Base-by-base conservation (phyloP, 495 filamentous ascomycete species). In the Acidiella bohemica region DNA sequence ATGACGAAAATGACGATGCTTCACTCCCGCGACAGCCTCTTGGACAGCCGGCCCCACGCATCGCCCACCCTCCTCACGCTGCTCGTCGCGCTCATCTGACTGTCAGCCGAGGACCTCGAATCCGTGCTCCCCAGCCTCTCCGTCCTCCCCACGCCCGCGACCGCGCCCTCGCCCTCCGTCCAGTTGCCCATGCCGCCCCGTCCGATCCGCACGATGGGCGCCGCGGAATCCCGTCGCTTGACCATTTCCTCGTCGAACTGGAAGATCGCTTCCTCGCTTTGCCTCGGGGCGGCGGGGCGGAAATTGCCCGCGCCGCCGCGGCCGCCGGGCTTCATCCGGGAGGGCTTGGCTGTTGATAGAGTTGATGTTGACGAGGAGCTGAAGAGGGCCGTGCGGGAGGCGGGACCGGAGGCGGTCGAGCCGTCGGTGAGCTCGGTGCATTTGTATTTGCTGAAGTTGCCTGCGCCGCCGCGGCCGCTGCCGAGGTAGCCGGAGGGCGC, bases 231-330 rank as follows among this genome's bases (percentile, higher is more conserved):
- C 49, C 71, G 67, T 45, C 72, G 59, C 45, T 79, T 78, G 50
- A 79, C 71, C 43, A 88, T 75, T 58, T 95, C 88, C 68, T 95
- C 88, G 62, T 93, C 84, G 64, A 95, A 90, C 44, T 73, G 79
- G 67, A 94, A 81, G 52, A 84, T 75, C 47, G 81, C 71, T 31
- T 80, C 75, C 5, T 30, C 23, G n/a, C n/a, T n/a, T n/a, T n/a
- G n/a, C n/a, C n/a, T n/a, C 23, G 75, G 72, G 13, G 29, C 26
- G 3, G 36, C 51, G 46, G 68, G 62, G 46, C 66, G 64, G 66
- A 82, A 80, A 63, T 95, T 97, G 48, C 90, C 90, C 32, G 80
- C 84, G 23, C 90, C 90, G 34, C 90, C 90, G 24, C 88, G 80
- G 49, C 90, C 88, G 53, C 35, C 64, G 57, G 19, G 60, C 4